A percentile compares a stretch with the other conserved stretches of the same genome.
Evolutionary conservation across 495 filamentous ascomycete genomes (phyloP).

Genomic region (Beverwykella pulmonaria): DNA sequence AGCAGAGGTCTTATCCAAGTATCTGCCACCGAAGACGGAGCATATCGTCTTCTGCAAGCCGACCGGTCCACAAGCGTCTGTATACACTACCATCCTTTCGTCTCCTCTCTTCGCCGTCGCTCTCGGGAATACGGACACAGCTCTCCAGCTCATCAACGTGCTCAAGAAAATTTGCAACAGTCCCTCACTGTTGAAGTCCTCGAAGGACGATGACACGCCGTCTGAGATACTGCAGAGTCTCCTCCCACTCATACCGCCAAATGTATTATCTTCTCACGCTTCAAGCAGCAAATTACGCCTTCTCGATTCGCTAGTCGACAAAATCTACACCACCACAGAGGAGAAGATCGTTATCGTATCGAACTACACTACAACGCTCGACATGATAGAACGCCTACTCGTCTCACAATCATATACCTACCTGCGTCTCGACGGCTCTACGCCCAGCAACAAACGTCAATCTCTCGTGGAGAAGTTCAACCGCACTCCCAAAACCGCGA

Average conservation of each 20-base stretch:
- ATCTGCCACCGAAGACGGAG: conserved; percentile 76
- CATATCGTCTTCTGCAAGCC: conserved; percentile 77
- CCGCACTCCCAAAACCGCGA: conserved; percentile 54
- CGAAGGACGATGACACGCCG: conserved; percentile 44
- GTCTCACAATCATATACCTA: conserved; percentile 64
- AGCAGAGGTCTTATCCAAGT: conserved; percentile 72
- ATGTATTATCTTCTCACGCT: conserved; percentile 60
- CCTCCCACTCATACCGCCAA: conserved; percentile 60
- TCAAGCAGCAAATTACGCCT: conserved; percentile 73
- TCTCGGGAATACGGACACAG: conserved; percentile 67
- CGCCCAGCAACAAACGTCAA: conserved; percentile 69
- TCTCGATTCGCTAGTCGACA: conserved; percentile 68
- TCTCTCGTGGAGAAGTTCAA: conserved; percentile 79
- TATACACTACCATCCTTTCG: conserved; percentile 69
- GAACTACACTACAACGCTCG: conserved; percentile 79
- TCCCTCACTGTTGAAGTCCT: conserved; percentile 61
- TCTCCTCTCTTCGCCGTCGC: conserved; percentile 69
- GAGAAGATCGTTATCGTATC: conserved; percentile 84
- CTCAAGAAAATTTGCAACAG: conserved; percentile 85
- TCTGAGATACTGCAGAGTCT: conserved; percentile 52
- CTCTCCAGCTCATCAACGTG: conserved; percentile 74
- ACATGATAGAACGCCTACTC: conserved; percentile 67
- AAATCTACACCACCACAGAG: conserved; percentile 57
- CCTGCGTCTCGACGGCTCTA: conserved; percentile 74
- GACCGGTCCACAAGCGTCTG: conserved; percentile 65